Base-by-base conservation (phyloP, 2,329 filamentous ascomycete species). In the Alternaria alternata region DNA sequence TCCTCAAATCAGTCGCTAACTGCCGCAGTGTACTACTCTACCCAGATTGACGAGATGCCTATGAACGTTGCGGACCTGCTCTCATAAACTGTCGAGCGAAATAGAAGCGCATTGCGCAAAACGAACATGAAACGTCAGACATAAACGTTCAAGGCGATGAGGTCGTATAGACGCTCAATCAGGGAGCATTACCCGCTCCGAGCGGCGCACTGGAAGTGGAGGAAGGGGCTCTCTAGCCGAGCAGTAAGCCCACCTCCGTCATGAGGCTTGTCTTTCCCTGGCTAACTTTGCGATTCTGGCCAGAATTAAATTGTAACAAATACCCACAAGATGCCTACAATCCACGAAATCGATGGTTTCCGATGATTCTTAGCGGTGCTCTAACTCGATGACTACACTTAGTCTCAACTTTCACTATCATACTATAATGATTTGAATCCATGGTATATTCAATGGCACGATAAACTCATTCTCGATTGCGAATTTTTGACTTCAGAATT, bases 21-120 rank as follows among this genome's bases (percentile, higher is more conserved):
- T 55, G 46, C 18, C 56, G 41, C 11, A 93, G 90, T 96, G 75
- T 96, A 96, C 83, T 96, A 96, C 82, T 96, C 92, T 16, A 97
- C 94, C 47, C 94, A 97, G 83, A 97, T 97, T 70, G 94, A 97
- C 73, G 94, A 97, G 84, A 97, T 97, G 94, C 94, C 94, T 18
- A 97, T 97, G 94, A 97, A 97, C 76, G 92, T 77, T 38, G 75
- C 75, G 24, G 75, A 77, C 57, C 66, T 77, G 22, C 61, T 77
- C 43, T 64, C 73, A 14, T 77, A 71, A 61, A 46, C 5, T n/a
- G 32, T 12, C 20, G 22, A n/a, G 18, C n/a, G 12, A 5, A 26
- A 18, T n/a, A 4, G 32, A 32, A 4, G 41, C 20, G 22, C 26
- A 36, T 24, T 7, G 28, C 28, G 59, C 41, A 24, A 20, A 2